Evolutionary conservation across 768 basidiomycete species (phyloP).

Genomic region (Cystofilobasidium capitatum): DNA sequence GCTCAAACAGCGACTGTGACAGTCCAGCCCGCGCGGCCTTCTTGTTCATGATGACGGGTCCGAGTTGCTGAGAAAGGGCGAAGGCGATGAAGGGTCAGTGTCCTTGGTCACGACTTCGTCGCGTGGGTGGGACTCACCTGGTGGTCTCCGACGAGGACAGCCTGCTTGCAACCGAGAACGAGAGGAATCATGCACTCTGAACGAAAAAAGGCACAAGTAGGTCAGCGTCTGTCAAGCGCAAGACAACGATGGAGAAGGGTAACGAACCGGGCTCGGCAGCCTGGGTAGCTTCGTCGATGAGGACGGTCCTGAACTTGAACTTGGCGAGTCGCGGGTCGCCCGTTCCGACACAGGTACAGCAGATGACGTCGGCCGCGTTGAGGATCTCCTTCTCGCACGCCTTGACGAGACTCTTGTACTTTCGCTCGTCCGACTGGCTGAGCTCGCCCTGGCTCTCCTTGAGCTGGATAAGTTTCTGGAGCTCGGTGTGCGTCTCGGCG

Average conservation of each 20-base stretch:
- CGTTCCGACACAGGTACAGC: slow-evolving; percentile 94
- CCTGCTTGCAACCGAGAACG: slow-evolving; percentile 95
- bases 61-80: slow-evolving; percentile 58
- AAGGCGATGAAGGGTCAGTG: background rate
- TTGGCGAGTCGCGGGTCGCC: slow-evolving; percentile 94
- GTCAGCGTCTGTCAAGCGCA: background rate
- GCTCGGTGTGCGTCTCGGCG: slow-evolving; percentile 86
- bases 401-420: slow-evolving; percentile 89
- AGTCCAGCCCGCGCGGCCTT: slow-evolving; percentile 98
- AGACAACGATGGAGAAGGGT: slow-evolving; percentile 8
- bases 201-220: slow-evolving; percentile 8
- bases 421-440: slow-evolving; percentile 91
- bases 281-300: slow-evolving; percentile 98
- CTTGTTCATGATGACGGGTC: slow-evolving; percentile 99
- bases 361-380: slow-evolving; percentile 90
- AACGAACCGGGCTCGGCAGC: slow-evolving; percentile 82
- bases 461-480: slow-evolving; percentile 94
- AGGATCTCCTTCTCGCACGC: slow-evolving; percentile 98
- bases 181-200: slow-evolving; percentile 99
- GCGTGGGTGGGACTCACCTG: slow-evolving; percentile 37
- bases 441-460: slow-evolving; percentile 97
- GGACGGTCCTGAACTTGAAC: slow-evolving; percentile 93
- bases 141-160: slow-evolving; percentile 94
- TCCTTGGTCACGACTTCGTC: background rate
- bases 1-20: slow-evolving; percentile 95